phyloP scores from a whole-genome alignment of 192 early-diverging fungal genomes.

The Podila horticola region DNA sequence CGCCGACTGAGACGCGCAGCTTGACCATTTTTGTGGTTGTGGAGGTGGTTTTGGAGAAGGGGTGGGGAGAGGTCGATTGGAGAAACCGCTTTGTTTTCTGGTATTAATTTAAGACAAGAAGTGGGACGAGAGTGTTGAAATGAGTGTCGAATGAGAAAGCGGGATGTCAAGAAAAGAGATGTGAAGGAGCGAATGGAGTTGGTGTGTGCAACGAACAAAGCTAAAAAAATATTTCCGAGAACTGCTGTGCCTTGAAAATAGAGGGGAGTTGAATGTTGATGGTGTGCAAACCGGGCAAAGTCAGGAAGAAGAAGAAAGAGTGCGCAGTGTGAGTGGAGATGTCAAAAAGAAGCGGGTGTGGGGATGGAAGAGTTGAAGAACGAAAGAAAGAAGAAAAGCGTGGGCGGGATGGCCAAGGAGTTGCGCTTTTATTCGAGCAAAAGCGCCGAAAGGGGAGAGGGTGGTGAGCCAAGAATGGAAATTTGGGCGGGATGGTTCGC shows the following conservation, averaged over 20 bases:
- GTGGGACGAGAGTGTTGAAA: background rate
- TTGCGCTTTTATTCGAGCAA: too few species aligned
- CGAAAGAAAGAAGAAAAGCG: background rate
- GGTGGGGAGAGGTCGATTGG: background rate
- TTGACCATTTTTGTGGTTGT: constrained; percentile 31
- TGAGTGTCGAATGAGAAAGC: background rate
- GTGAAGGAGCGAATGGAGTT: background rate
- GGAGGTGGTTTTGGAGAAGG: background rate
- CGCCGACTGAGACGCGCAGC: constrained; percentile 45
- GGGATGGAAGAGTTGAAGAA: background rate
- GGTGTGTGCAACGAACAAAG: background rate
- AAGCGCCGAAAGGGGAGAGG: too few species aligned
- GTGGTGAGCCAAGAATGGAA: too few species aligned
- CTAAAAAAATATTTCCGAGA: background rate
- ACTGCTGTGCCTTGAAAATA: background rate
- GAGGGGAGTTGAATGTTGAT: background rate
- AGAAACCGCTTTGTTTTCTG: too few species aligned
- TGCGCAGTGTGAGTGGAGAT: background rate
- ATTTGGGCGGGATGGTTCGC: too few species aligned
- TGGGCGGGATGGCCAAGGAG: background rate
- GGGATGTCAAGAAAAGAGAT: background rate
- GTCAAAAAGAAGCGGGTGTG: background rate
- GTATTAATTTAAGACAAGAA: background rate
- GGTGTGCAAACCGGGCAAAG: too few species aligned
- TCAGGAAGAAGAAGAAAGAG: background rate